Evolutionary conservation across 2,329 filamentous ascomycete genomes (phyloP).

Genomic region (Xylaria sp.): DNA sequence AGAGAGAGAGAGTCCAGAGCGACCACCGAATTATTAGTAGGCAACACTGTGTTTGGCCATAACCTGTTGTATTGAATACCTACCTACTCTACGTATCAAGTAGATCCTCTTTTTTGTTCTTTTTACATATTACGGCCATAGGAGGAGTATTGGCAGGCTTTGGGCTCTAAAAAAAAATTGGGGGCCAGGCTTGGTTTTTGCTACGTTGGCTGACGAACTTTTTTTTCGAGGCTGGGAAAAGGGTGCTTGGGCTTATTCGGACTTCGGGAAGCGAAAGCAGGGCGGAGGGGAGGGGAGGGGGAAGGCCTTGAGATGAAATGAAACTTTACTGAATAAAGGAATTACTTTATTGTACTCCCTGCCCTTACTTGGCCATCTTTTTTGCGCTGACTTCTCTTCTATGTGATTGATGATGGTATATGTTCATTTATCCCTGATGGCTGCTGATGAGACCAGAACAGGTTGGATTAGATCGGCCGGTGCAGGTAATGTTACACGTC

Average conservation of each 20-base stretch:
- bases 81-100: neutral
- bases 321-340: constrained; percentile 24
- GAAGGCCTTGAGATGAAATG: constrained; percentile 14
- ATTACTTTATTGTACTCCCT: constrained; percentile 8
- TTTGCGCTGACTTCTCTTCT: too few relatives aligned
- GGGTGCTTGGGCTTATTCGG: constrained; percentile 7
- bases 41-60: neutral
- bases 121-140: neutral
- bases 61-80: constrained; percentile 10
- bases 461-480: neutral
- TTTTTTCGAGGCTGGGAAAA: constrained; percentile 7
- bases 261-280: neutral
- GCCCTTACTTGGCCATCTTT: neutral
- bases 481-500: neutral
- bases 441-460: neutral
- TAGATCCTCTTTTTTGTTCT: constrained; percentile 1
- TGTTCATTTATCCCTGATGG: neutral
- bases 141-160: neutral
- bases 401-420: constrained; percentile 4
- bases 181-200: constrained; percentile 19
- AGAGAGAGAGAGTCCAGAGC: neutral
- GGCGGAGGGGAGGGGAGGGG: too few relatives aligned
- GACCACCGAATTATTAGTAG: neutral
- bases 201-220: constrained; percentile 27
- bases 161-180: neutral